phyloP scores from a whole-genome alignment of 1,284 basidiomycete genomes.

The Rhodotorula sp. region DNA sequence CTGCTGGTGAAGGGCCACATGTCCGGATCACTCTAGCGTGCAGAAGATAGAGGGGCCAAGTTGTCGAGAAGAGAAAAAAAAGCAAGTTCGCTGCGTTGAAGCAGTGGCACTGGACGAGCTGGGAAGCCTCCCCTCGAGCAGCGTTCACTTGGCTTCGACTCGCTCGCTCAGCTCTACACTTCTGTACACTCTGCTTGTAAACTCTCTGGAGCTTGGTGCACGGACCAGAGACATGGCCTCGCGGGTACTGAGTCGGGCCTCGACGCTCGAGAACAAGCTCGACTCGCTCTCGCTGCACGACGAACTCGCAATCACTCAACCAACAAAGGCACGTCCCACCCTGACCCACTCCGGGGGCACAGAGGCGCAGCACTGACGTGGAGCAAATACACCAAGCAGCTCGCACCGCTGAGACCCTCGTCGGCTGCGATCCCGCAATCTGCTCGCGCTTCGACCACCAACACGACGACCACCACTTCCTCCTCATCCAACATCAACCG shows the following conservation, averaged over 20 bases:
- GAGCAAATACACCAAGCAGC: neutral
- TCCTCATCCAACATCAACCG: conserved; percentile 37
- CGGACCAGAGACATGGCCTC: conserved; percentile 19
- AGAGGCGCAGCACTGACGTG: fast-evolving
- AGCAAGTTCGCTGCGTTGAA: too few relatives aligned
- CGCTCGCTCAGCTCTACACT: neutral
- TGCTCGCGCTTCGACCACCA: neutral
- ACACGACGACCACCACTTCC: neutral
- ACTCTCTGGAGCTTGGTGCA: too few relatives aligned
- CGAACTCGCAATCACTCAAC: neutral
- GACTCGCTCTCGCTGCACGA: conserved; percentile 26
- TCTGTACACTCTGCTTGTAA: too few relatives aligned
- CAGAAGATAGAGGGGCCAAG: neutral
- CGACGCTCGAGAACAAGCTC: conserved; percentile 35
- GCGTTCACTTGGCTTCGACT: neutral
- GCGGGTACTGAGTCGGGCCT: conserved; percentile 21
- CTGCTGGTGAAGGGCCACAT: conserved; percentile 21
- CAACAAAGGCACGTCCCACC: neutral
- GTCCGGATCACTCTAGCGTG: neutral
- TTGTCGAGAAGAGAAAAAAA: too few relatives aligned
- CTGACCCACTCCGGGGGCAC: neutral
- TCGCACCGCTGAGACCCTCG: conserved; percentile 25
- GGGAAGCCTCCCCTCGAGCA: neutral
- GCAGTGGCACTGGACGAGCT: neutral
- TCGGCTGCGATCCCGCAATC: neutral